phyloP scores from a whole-genome alignment of 2,329 filamentous ascomycete genomes.

The Fusarium caatingaense region DNA sequence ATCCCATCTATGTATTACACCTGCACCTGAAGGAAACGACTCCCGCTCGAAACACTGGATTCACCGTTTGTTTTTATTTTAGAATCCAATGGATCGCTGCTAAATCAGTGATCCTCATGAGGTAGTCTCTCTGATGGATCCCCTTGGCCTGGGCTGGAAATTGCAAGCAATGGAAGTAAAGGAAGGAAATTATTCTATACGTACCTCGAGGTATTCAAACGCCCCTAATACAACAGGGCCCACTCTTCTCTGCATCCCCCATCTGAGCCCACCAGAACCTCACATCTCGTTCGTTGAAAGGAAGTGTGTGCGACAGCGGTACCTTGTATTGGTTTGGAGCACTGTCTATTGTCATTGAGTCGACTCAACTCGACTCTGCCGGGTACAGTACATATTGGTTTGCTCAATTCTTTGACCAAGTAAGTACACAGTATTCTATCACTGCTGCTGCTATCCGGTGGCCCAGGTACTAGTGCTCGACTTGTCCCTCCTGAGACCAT shows the following conservation, averaged over 20 bases:
- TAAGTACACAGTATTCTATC: background rate
- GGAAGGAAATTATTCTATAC: constrained; percentile 23
- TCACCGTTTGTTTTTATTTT: constrained; percentile 40
- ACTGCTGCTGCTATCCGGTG: constrained; percentile 26
- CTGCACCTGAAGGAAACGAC: constrained; percentile 22
- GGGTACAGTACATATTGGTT: background rate
- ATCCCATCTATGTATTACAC: background rate
- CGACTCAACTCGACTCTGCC: constrained; percentile 3
- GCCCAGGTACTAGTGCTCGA: constrained; percentile 10
- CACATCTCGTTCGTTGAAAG: constrained; percentile 29
- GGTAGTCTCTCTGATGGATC: constrained; percentile 23
- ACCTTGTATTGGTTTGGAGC: constrained; percentile 17
- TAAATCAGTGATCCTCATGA: constrained; percentile 3
- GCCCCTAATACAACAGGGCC: constrained; percentile 38
- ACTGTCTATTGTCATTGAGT: constrained; percentile 20
- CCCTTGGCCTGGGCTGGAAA: constrained; percentile 38
- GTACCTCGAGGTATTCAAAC: constrained; percentile 21
- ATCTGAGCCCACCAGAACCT: constrained; percentile 29
- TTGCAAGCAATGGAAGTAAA: constrained; percentile 23
- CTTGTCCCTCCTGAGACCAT: constrained; percentile 20
- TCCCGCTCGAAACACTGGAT: constrained; percentile 37
- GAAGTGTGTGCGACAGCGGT: constrained; percentile 20
- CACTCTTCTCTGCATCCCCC: constrained; percentile 25
- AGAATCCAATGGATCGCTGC: constrained; percentile 22
- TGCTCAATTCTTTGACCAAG: background rate